Base-by-base conservation (phyloP, 2,329 filamentous ascomycete genomes). In the Gliomastix tumulicola region DNA sequence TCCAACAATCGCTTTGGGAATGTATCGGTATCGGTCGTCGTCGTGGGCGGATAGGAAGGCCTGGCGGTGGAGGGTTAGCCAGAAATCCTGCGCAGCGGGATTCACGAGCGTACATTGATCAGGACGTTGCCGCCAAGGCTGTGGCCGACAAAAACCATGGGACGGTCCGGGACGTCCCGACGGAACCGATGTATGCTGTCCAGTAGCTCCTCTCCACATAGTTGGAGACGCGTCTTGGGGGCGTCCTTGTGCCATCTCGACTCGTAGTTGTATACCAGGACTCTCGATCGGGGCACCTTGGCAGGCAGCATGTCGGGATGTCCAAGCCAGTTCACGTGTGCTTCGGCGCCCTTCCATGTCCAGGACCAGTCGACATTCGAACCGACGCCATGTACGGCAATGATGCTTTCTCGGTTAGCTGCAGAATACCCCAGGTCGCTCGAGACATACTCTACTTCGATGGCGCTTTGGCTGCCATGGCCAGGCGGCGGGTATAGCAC, bases 351-450 rank as follows among this genome's bases (percentile, higher is more conserved):
- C 20, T 42, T 39, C 34, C 37, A 49, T 4, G 35, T 40, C 47
- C 43, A 49, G 7, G 47, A 44, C 45, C 42, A 47, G 34, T 47
- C 45, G 2, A 43, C 45, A 23, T 47, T 40, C 12, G 44, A 31
- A 6, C 45, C 45, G n/a, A 49, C 42, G 19, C 47, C 43, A 19
- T 49, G 43, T 1, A 49, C 44, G 27, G 46, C 43, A 31, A 49
- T 34, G 27, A 47, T 46, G 41, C 44, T 49, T 20, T 17, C 5
- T n/a, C 15, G 4, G 27, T 30, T 17, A 30, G 27, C 7, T n/a
- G n/a, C n/a, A n/a, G n/a, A n/a, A n/a, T n/a, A n/a, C n/a, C n/a
- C n/a, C n/a, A n/a, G n/a, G n/a, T n/a, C n/a, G n/a, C n/a, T n/a
- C n/a, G n/a, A n/a, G n/a, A n/a, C n/a, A n/a, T n/a, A n/a, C n/a